Evolutionary conservation across 306 rosid species (phyloP).

Genomic region (Rosa multiflora): DNA sequence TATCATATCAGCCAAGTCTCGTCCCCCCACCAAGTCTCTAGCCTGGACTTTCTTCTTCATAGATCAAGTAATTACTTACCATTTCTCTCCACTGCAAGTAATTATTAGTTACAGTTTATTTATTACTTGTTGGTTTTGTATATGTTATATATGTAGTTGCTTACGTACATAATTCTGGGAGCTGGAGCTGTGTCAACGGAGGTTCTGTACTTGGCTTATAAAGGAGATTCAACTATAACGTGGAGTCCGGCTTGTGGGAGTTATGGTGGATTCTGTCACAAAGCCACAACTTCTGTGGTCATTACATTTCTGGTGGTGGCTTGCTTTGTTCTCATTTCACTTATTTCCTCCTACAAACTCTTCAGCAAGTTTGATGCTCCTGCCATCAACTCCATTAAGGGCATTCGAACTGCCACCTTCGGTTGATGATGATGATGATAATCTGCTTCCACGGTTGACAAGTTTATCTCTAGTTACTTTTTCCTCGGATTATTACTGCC

Average conservation of each 20-base stretch:
- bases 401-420: slow-evolving; percentile 43
- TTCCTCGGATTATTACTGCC: not conserved
- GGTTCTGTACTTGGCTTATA: slow-evolving; percentile 65
- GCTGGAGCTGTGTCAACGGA: slow-evolving; percentile 77
- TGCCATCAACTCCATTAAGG: slow-evolving; percentile 26
- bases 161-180: slow-evolving; percentile 62
- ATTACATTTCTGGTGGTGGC: slow-evolving; percentile 53
- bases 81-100: not conserved
- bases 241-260: slow-evolving; percentile 78
- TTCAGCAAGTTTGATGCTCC: slow-evolving; percentile 73
- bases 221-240: slow-evolving; percentile 49
- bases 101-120: not conserved
- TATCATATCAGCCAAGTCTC: slow-evolving; percentile 55
- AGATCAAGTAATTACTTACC: slow-evolving; percentile 61
- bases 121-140: not conserved
- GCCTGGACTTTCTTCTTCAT: slow-evolving; percentile 90
- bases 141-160: slow-evolving; percentile 28
- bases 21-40: slow-evolving; percentile 45
- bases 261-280: slow-evolving; percentile 64
- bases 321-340: slow-evolving; percentile 60
- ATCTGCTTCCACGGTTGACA: not conserved
- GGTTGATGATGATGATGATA: not conserved
- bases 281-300: slow-evolving; percentile 51
- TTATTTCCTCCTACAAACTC: slow-evolving; percentile 77
- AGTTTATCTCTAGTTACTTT: not conserved